These are phyloP conservation scores for Thelonectria olida DNA, from an alignment of 2,329 filamentous ascomycete species.

Conservation along the genomic window DNA sequence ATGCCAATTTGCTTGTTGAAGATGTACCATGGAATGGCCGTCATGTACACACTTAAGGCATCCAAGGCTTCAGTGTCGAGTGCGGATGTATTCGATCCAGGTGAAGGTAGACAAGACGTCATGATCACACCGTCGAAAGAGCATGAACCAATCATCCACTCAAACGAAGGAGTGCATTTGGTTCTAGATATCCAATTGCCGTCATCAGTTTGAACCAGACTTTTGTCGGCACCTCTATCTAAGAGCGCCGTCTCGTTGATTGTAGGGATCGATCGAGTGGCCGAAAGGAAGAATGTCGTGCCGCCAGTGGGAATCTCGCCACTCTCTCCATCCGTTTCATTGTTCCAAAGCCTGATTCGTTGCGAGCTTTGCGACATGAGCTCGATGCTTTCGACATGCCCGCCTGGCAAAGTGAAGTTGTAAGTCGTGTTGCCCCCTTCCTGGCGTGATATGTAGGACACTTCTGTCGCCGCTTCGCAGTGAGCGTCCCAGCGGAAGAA, in stretches of 20 bases:
- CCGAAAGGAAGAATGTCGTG: slow-evolving; percentile 25
- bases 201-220: slow-evolving; percentile 19
- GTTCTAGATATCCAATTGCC: slow-evolving; percentile 33
- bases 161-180: slow-evolving; percentile 26
- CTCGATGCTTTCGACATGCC: slow-evolving; percentile 26
- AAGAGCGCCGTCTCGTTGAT: slow-evolving; percentile 28
- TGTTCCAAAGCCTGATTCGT: slow-evolving; percentile 24
- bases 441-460: slow-evolving; percentile 22
- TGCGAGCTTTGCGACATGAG: slow-evolving; percentile 17
- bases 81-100: slow-evolving; percentile 18
- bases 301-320: slow-evolving; percentile 27
- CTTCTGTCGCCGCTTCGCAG: slow-evolving; percentile 30
- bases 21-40: slow-evolving; percentile 35
- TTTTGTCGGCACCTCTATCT: slow-evolving; percentile 22
- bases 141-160: slow-evolving; percentile 29
- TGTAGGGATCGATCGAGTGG: slow-evolving; percentile 25
- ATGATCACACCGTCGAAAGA: slow-evolving; percentile 32
- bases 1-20: slow-evolving; percentile 27
- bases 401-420: slow-evolving; percentile 30
- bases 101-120: slow-evolving; percentile 11
- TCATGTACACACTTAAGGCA: slow-evolving; percentile 29
- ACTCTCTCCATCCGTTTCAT: neutral
- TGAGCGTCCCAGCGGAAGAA: slow-evolving; percentile 32
- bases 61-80: slow-evolving; percentile 27
- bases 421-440: slow-evolving; percentile 24